Conservation (phyloP, 2,329 filamentous ascomycete species). For the Pseudocercospora fijiensis region DNA sequence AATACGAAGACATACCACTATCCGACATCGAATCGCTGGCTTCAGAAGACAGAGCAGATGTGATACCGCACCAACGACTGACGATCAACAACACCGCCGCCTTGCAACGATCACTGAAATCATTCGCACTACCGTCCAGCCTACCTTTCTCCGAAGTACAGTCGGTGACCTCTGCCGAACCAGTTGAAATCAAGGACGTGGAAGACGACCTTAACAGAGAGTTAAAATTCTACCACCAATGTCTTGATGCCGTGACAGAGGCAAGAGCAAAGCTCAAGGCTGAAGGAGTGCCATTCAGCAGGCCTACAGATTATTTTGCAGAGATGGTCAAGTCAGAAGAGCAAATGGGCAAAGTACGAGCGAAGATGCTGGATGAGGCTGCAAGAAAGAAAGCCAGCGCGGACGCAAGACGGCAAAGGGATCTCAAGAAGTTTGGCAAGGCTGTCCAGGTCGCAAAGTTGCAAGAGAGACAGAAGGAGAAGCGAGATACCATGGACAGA, state of each 20-base stretch:
- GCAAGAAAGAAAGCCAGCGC: slow-evolving; percentile 87
- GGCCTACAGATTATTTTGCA: slow-evolving; percentile 93
- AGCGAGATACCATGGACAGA: slow-evolving; percentile 91
- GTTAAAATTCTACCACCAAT: slow-evolving; percentile 88
- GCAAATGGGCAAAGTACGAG: slow-evolving; percentile 96
- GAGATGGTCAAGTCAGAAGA: slow-evolving; percentile 99
- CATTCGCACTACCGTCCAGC: slow-evolving; percentile 69
- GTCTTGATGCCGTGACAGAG: slow-evolving; percentile 71
- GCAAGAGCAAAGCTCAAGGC: slow-evolving; percentile 74
- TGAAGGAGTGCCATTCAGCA: slow-evolving; percentile 80
- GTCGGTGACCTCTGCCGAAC: slow-evolving; percentile 65
- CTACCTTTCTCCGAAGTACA: slow-evolving; percentile 83
- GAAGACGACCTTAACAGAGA: slow-evolving; percentile 92
- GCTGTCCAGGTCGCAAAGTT: slow-evolving; percentile 94
- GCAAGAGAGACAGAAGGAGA: slow-evolving; percentile 89
- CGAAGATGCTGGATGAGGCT: slow-evolving; percentile 87
- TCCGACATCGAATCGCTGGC: slow-evolving; percentile 79
- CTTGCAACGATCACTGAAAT: slow-evolving; percentile 74
- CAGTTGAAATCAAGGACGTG: slow-evolving; percentile 74
- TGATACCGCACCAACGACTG: slow-evolving; percentile 85
- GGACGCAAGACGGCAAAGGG: slow-evolving; percentile 86
- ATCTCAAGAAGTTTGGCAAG: slow-evolving; percentile 99
- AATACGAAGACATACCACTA: slow-evolving; percentile 84
- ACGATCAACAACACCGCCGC: slow-evolving; percentile 97
- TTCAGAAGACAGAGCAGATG: slow-evolving; percentile 79